Conservation (phyloP, 345 rosid genomes). For the Jatropha curcas region DNA sequence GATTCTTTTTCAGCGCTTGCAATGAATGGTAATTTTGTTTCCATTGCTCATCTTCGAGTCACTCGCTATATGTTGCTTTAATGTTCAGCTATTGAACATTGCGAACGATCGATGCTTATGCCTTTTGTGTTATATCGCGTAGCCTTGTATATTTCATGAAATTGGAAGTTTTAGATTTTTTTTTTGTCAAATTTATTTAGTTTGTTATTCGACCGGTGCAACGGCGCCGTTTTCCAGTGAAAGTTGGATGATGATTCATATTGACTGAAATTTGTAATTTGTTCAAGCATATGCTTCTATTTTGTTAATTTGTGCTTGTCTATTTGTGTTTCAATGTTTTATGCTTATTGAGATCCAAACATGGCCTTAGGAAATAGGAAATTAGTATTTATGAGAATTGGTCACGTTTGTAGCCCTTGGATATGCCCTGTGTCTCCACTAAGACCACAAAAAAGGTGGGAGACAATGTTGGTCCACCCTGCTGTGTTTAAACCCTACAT, state of each 20-base stretch:
- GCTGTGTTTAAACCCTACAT: slow-evolving; percentile 47
- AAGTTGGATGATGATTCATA: background rate
- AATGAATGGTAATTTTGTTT: background rate
- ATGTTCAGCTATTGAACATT: too few relatives aligned
- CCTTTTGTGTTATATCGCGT: too few relatives aligned
- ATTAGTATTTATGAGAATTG: background rate
- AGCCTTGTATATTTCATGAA: too few relatives aligned
- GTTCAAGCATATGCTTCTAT: background rate
- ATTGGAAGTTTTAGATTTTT: too few relatives aligned
- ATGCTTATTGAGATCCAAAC: slow-evolving; percentile 18
- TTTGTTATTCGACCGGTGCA: too few relatives aligned
- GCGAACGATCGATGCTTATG: too few relatives aligned
- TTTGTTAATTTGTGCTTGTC: too few relatives aligned
- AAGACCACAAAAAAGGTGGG: slow-evolving; percentile 37
- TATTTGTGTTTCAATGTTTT: slow-evolving; percentile 10
- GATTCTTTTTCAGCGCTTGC: background rate
- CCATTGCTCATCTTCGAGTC: background rate
- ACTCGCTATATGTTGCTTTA: background rate
- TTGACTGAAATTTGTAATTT: too few relatives aligned
- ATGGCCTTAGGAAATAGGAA: slow-evolving; percentile 4
- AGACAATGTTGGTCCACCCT: slow-evolving; percentile 49
- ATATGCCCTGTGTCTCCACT: slow-evolving; percentile 21
- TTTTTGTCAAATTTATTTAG: too few relatives aligned
- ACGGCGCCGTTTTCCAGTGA: background rate
- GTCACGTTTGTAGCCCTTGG: slow-evolving; percentile 1